Base-by-base conservation (phyloP, 306 rosid genomes). In the Begonia masoniana region DNA sequence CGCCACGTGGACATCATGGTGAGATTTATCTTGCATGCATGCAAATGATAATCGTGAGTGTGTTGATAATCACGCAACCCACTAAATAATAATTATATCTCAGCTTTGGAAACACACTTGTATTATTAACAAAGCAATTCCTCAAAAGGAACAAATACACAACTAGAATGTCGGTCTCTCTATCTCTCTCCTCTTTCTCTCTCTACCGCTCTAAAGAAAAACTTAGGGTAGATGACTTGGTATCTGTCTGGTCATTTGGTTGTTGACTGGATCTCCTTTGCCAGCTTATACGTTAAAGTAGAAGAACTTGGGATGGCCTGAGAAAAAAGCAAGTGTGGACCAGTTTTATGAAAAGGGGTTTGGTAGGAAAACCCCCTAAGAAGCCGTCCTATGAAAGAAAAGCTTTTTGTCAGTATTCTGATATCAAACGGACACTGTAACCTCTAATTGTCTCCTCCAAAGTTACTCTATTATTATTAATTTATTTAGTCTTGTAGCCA, bases 81-180 rank as follows among this genome's bases (percentile, higher is more conserved):
- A 31, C 39, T 46, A 47, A 26, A 47, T 54, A 57, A 63, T 55
- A 35, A 68, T 60, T 48, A 53, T 68, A 31, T 60, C 65, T 62
- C 64, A 74, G 73, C 89, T 60, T 74, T 73, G 84, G 84, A 55
- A 36, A 49, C 47, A 48, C 26, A 63, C 35, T 51, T 43, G 53
- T 67, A 65, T 63, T 55, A 46, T 61, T 63, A 55, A 31, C 39
- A 31, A 31, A 31, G 39, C 39, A 74, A 58, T 73, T 73, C 94
- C 96, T 85, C 97, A 85, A 91, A 91, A 91, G 97, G 80, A 85
- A 68, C 94, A 83, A 76, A 76, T 6, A 31, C 73, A 81, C 96
- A 83, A 78, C 96, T 81, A 88, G 92, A 85, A 85, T 89, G 95
- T 91, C 74, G 80, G 88, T 78, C 88, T 69, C 72, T 76, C 76